Evolutionary conservation across 2,329 filamentous ascomycete genomes (phyloP).

Genomic region (Paraconiothyrium sp.): DNA sequence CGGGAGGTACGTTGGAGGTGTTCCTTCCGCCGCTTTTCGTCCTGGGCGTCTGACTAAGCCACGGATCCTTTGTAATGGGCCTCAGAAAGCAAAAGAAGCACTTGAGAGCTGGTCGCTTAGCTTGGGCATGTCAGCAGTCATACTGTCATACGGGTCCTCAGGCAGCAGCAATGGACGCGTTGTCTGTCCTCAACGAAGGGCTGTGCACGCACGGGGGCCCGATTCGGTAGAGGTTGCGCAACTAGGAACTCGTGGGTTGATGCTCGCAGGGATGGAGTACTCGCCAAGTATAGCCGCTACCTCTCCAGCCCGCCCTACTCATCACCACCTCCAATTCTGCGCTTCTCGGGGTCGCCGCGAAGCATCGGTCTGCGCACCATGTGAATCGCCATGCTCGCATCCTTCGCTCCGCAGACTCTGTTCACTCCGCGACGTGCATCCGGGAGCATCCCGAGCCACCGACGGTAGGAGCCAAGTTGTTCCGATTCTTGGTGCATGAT

Average conservation of each 20-base stretch:
- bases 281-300: conserved; percentile 1
- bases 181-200: background rate
- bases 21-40: conserved; percentile 11
- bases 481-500: background rate
- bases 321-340: background rate
- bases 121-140: conserved; percentile 13
- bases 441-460: conserved; percentile 1
- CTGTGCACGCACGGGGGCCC: background rate
- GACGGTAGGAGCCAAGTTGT: background rate
- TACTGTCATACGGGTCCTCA: conserved; percentile 10
- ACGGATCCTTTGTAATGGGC: conserved; percentile 7
- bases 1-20: background rate
- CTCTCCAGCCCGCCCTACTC: conserved; percentile 3
- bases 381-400: background rate
- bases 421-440: background rate
- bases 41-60: conserved; percentile 10
- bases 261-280: background rate
- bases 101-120: background rate
- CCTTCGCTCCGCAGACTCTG: background rate
- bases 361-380: conserved; percentile 1
- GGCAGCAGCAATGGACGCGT: conserved; percentile 10
- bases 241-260: background rate
- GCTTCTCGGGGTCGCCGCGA: conserved; percentile 2
- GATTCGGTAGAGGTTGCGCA: conserved; percentile 5
- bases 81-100: conserved; percentile 5